Percentiles rank a stretch among this genome's conserved stretches.
These are phyloP conservation scores for Linum trigynum DNA, from an alignment of 345 rosid genomes.

Conservation along the genomic window DNA sequence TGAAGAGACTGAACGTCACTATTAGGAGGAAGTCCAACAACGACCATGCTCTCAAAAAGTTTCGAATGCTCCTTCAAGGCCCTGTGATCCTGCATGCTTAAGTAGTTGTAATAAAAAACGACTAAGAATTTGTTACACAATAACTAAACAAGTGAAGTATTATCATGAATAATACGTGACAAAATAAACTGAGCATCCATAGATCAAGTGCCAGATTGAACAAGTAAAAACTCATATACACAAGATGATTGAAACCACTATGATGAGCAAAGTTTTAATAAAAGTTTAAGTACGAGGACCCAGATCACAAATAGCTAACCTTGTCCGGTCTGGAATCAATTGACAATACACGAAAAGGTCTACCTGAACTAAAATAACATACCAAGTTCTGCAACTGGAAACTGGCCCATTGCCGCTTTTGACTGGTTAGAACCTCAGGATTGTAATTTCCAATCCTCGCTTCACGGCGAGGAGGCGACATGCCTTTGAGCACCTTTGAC, in stretches of 20 bases:
- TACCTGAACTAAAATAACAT: constrained; percentile 22
- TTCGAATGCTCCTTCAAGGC: constrained; percentile 70
- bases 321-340: not conserved
- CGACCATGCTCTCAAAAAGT: constrained; percentile 90
- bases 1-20: constrained; percentile 76
- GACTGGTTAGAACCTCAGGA: constrained; percentile 92
- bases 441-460: constrained; percentile 47
- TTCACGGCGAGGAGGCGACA: constrained; percentile 51
- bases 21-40: constrained; percentile 87
- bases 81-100: constrained; percentile 64
- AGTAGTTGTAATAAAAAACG: constrained; percentile 11
- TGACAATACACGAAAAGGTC: constrained; percentile 1
- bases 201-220: not conserved
- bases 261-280: not conserved
- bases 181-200: not conserved
- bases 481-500: constrained; percentile 54
- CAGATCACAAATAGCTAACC: not conserved
- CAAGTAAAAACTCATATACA: not conserved
- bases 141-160: not conserved
- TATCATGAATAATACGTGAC: not conserved
- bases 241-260: not conserved
- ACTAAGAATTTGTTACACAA: not conserved
- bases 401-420: constrained; percentile 90
- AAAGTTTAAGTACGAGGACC: not conserved
- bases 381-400: constrained; percentile 85